Evolutionary conservation across 164 flowering plant species (phyloP).

Genomic region (Umbellularia californica): DNA sequence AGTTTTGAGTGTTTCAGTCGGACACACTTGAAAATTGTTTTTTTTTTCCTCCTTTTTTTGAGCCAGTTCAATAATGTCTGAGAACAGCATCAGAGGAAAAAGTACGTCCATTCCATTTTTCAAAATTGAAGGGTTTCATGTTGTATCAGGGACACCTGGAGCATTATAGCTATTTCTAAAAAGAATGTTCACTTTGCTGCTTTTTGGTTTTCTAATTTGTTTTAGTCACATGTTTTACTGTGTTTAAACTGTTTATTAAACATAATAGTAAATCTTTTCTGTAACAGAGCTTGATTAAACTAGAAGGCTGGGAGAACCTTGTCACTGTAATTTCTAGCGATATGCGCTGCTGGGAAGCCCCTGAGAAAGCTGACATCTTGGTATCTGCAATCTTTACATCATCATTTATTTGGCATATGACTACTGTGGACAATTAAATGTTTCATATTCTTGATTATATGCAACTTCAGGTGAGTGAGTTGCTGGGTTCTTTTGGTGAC

Average conservation of each 20-base stretch:
- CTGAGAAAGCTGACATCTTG: conserved; percentile 96
- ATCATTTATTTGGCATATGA: background rate
- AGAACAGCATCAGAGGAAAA: background rate
- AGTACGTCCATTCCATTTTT: background rate
- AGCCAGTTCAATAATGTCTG: too few relatives aligned
- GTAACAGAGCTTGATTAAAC: conserved; percentile 77
- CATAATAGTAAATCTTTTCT: conserved; percentile 6
- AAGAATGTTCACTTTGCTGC: background rate
- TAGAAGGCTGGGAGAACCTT: conserved; percentile 85
- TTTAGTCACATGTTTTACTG: background rate
- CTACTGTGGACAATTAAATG: background rate
- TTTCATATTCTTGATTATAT: background rate
- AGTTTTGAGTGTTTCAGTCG: too few relatives aligned
- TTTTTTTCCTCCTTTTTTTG: too few relatives aligned
- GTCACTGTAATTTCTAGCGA: conserved; percentile 87
- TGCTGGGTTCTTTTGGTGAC: conserved; percentile 98
- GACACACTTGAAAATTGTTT: too few relatives aligned
- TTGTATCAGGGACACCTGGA: background rate
- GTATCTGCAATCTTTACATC: conserved; percentile 25
- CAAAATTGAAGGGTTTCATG: background rate
- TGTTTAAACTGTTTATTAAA: background rate
- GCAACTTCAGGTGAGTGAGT: conserved; percentile 76
- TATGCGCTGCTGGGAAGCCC: conserved; percentile 98
- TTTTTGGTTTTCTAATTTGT: background rate
- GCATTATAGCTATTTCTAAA: background rate